Conservation (phyloP, 176 grass and related monocot genomes). For the Tillandsia fasciculata region DNA sequence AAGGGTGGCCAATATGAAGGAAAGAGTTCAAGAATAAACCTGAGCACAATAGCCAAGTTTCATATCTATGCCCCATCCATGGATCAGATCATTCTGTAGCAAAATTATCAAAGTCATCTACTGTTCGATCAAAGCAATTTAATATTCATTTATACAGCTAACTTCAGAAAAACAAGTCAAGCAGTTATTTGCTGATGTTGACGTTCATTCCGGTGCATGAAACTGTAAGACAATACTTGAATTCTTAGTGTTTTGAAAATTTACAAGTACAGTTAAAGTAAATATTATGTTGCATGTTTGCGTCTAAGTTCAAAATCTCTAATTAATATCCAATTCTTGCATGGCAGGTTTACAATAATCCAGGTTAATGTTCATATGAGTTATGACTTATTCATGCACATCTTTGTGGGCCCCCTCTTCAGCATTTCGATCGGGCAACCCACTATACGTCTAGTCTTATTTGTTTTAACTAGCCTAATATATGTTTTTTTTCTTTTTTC, state of each 20-base stretch:
- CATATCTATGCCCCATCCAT: slow-evolving; percentile 91
- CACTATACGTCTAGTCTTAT: background rate
- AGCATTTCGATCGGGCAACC: background rate
- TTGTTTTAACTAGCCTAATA: slow-evolving; percentile 8
- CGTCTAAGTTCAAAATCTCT: background rate
- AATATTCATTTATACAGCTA: background rate
- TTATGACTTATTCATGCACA: background rate
- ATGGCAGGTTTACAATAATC: background rate
- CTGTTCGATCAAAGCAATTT: background rate
- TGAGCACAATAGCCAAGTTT: slow-evolving; percentile 95
- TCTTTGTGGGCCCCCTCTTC: background rate
- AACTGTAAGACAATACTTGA: background rate
- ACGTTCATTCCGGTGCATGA: background rate
- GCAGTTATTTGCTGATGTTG: background rate
- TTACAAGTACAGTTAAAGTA: background rate
- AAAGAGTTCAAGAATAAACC: slow-evolving; percentile 28
- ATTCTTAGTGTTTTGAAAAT: background rate
- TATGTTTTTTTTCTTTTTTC: background rate
- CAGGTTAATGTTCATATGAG: background rate
- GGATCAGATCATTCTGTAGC: slow-evolving; percentile 75
- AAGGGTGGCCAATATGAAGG: slow-evolving; percentile 9
- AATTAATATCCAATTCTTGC: background rate
- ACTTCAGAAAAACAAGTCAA: background rate
- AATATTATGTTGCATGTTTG: background rate
- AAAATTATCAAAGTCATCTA: background rate